A percentile compares a stretch with the other conserved stretches of the same genome.
Conservation (phyloP, 306 rosid species). For the Luffa acutangula region DNA sequence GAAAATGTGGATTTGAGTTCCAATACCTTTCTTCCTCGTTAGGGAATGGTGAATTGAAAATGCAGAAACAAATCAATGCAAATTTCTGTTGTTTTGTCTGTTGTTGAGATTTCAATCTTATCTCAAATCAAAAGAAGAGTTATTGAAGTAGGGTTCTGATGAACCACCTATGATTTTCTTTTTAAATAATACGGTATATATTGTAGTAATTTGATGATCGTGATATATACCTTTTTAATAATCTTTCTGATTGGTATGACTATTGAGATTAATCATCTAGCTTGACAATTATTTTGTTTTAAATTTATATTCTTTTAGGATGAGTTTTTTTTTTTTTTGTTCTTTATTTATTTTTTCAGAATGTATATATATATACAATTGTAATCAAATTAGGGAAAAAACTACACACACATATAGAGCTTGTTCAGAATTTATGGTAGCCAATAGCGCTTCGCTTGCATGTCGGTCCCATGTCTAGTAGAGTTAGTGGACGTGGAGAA, state of each 20-base stretch:
- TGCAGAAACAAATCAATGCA: not conserved
- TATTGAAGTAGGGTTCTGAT: not conserved
- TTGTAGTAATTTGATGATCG: not conserved
- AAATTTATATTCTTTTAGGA: not conserved
- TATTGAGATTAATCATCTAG: not conserved
- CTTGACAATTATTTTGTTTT: not conserved
- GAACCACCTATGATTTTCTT: not conserved
- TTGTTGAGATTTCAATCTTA: slow-evolving; percentile 2
- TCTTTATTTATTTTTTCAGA: too few relatives aligned
- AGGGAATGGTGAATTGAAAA: not conserved
- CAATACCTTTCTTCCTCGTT: not conserved
- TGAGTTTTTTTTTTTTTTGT: too few relatives aligned
- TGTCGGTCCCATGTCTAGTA: too few relatives aligned
- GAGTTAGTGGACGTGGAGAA: too few relatives aligned
- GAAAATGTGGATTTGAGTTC: not conserved
- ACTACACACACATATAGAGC: too few relatives aligned
- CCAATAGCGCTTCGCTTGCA: too few relatives aligned
- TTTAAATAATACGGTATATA: not conserved
- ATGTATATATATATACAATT: too few relatives aligned
- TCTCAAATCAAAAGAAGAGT: not conserved
- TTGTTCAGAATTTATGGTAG: too few relatives aligned
- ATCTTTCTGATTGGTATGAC: not conserved
- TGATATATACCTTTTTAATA: not conserved
- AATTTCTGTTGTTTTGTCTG: slow-evolving; percentile 4
- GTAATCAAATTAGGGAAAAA: too few relatives aligned